A percentile compares a stretch with the other conserved stretches of the same genome.
phyloP scores from a whole-genome alignment of 1,139 yeast species.

The Meyerozyma athensensis region DNA sequence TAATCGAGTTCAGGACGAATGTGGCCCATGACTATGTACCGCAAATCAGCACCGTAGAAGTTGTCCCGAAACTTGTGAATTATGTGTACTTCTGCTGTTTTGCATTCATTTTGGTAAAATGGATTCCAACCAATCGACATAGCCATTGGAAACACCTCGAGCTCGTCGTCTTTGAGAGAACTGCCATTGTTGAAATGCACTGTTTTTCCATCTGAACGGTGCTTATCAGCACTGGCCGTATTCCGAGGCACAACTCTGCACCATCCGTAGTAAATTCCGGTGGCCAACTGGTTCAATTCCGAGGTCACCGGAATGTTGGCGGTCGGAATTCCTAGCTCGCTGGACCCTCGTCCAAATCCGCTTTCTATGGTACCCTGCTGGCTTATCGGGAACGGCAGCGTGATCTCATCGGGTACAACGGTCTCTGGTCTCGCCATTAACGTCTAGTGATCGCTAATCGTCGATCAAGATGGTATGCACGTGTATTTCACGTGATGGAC shows the following conservation, averaged over 20 bases:
- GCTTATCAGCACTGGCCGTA: slow-evolving; percentile 13
- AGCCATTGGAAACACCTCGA: slow-evolving; percentile 71
- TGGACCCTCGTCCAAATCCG: slow-evolving; percentile 94
- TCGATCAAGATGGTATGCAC: background rate
- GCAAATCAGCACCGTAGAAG: slow-evolving; percentile 80
- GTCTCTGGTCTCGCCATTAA: slow-evolving; percentile 27
- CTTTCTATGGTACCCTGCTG: slow-evolving; percentile 57
- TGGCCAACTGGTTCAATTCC: slow-evolving; percentile 44
- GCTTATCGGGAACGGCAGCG: slow-evolving; percentile 62
- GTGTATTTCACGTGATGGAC: background rate
- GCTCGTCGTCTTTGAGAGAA: slow-evolving; percentile 33
- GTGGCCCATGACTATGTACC: slow-evolving; percentile 74
- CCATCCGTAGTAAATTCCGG: slow-evolving; percentile 93
- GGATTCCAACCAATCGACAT: slow-evolving; percentile 98
- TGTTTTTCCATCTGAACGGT: slow-evolving; percentile 39
- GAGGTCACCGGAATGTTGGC: slow-evolving; percentile 76
- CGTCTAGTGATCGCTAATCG: background rate
- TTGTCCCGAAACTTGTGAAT: slow-evolving; percentile 62
- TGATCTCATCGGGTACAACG: slow-evolving; percentile 43
- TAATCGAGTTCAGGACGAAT: slow-evolving; percentile 89
- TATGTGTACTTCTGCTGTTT: slow-evolving; percentile 85
- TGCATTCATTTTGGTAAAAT: slow-evolving; percentile 70
- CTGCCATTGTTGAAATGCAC: slow-evolving; percentile 62
- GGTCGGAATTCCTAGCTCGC: slow-evolving; percentile 92
- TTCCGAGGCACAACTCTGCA: slow-evolving; percentile 37